Conservation (phyloP, 306 rosid species). For the Comarum palustre region DNA sequence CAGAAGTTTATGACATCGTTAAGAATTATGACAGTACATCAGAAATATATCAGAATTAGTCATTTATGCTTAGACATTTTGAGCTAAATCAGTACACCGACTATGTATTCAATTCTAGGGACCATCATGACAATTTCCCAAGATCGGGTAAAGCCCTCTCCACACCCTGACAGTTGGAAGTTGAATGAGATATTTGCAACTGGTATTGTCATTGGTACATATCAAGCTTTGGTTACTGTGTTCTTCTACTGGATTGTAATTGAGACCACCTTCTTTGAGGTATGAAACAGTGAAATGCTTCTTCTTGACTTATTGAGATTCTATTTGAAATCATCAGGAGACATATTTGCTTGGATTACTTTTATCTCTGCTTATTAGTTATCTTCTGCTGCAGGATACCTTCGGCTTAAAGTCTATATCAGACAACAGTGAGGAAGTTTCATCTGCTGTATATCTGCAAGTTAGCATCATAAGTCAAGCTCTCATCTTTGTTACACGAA, state of each 20-base stretch:
- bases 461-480: constrained; percentile 90
- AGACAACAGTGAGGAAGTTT: constrained; percentile 50
- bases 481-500: constrained; percentile 78
- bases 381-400: constrained; percentile 45
- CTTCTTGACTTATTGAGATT: background rate
- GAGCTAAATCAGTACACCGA: background rate
- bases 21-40: background rate
- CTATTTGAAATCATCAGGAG: background rate
- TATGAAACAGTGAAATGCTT: constrained; percentile 22
- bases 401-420: constrained; percentile 57
- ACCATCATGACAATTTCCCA: constrained; percentile 87
- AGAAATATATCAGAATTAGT: background rate
- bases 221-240: constrained; percentile 75
- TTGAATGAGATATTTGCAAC: constrained; percentile 82
- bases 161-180: constrained; percentile 86
- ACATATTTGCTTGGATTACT: constrained; percentile 9
- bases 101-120: constrained; percentile 33
- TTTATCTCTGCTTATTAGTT: constrained; percentile 12
- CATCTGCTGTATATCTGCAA: constrained; percentile 77
- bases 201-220: constrained; percentile 76
- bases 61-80: background rate
- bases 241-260: constrained; percentile 64
- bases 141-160: constrained; percentile 85
- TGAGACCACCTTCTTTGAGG: constrained; percentile 73
- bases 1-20: background rate